Conservation (phyloP, 352 stramenopile genomes). For the Globisporangium abappressorium region DNA sequence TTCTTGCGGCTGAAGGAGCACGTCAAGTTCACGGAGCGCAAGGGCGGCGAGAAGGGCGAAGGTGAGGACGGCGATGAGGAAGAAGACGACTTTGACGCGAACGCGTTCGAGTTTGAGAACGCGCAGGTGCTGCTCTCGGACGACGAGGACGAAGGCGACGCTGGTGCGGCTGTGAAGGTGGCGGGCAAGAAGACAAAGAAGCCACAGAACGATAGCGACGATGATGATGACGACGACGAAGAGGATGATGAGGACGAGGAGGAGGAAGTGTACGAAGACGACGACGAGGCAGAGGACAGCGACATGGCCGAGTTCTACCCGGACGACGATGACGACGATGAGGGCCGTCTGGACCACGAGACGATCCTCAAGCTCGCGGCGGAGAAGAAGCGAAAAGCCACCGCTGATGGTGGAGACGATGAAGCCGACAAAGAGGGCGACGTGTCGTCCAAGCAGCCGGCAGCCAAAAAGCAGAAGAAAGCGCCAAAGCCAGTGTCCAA, state of each 20-base stretch:
- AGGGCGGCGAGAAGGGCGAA: constrained; percentile 26
- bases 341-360: constrained; percentile 23
- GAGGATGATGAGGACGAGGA: constrained; percentile 22
- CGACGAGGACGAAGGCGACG: constrained; percentile 62
- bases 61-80: constrained; percentile 31
- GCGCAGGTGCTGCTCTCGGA: constrained; percentile 71
- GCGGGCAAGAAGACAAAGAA: constrained; percentile 12
- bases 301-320: constrained; percentile 70
- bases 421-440: background rate
- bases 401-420: background rate
- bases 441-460: background rate
- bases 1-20: constrained; percentile 80
- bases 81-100: constrained; percentile 64
- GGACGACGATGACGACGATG: constrained; percentile 42
- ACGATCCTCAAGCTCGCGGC: constrained; percentile 16
- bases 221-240: constrained; percentile 17
- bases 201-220: constrained; percentile 15
- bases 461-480: constrained; percentile 20
- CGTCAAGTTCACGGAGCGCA: constrained; percentile 39
- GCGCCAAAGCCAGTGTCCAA: constrained; percentile 5
- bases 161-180: constrained; percentile 17
- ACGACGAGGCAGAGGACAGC: constrained; percentile 27
- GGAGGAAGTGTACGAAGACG: constrained; percentile 21
- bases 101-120: constrained; percentile 83
- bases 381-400: constrained; percentile 17